Percentiles rank a stretch among this genome's conserved stretches.
These are phyloP conservation scores for Cordyceps militaris DNA, from an alignment of 2,329 filamentous ascomycete genomes.

Conservation along the genomic window DNA sequence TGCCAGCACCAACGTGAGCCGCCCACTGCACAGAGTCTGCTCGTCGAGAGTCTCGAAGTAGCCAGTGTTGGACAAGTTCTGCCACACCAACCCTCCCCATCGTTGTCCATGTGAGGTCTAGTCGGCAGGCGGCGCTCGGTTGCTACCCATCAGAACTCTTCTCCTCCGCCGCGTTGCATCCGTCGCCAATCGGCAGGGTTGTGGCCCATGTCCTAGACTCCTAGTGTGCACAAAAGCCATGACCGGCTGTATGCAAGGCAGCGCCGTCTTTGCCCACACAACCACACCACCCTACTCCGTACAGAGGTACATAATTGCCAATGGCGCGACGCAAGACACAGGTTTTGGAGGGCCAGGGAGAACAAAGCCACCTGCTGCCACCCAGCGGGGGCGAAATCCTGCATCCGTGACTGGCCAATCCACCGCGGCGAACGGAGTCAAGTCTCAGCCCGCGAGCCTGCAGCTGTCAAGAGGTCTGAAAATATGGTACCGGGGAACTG, in stretches of 20 bases:
- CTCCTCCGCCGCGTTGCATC: slow-evolving; percentile 3
- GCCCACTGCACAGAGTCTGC: background rate
- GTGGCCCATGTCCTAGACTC: background rate
- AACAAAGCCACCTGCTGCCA: background rate
- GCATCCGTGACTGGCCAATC: background rate
- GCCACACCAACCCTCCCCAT: background rate
- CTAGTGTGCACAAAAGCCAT: background rate
- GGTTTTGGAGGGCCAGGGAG: background rate
- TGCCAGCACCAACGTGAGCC: background rate
- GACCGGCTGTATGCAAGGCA: slow-evolving; percentile 3
- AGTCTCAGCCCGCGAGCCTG: background rate
- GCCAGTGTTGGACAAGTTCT: background rate
- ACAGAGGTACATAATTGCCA: background rate
- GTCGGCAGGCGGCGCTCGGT: slow-evolving; percentile 7
- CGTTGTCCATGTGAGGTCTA: background rate
- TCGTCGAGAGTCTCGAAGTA: background rate
- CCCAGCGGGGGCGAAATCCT: background rate
- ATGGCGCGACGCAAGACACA: slow-evolving; percentile 2
- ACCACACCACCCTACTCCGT: background rate
- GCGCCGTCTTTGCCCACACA: background rate
- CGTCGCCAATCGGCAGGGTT: slow-evolving; percentile 3
- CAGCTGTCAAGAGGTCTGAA: background rate
- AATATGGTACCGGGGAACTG: background rate
- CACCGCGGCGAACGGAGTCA: background rate
- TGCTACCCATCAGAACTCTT: background rate